Evolutionary conservation across 305 asterid species (phyloP).

Genomic region (Ajuga reptans): DNA sequence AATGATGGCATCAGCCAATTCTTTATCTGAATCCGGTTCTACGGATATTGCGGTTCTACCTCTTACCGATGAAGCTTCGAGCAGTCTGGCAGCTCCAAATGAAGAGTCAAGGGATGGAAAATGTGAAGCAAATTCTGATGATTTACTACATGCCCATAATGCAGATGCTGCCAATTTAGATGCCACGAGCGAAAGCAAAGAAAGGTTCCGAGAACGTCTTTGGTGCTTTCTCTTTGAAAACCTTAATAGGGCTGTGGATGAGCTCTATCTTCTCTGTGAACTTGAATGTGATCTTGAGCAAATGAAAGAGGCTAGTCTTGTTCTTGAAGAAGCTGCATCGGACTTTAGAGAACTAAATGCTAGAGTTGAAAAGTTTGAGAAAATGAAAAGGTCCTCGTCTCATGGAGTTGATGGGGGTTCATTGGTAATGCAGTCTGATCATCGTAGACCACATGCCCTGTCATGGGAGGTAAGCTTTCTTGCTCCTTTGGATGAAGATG

Average conservation of each 20-base stretch:
- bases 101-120: constrained; percentile 30
- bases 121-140: constrained; percentile 31
- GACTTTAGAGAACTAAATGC: constrained; percentile 78
- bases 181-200: constrained; percentile 65
- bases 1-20: constrained; percentile 17
- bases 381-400: constrained; percentile 54
- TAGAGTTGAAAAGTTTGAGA: constrained; percentile 90
- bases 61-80: constrained; percentile 24
- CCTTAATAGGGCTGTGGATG: constrained; percentile 92
- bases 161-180: constrained; percentile 33
- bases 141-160: constrained; percentile 30
- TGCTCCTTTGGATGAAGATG: constrained; percentile 19
- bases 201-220: constrained; percentile 95
- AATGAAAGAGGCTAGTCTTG: constrained; percentile 90
- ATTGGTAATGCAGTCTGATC: constrained; percentile 65
- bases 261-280: constrained; percentile 96
- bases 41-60: constrained; percentile 33
- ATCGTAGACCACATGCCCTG: constrained; percentile 98
- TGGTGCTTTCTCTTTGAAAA: constrained; percentile 99
- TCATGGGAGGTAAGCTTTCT: constrained; percentile 94
- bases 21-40: constrained; percentile 22
- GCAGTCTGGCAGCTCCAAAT: constrained; percentile 25
- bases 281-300: constrained; percentile 91
- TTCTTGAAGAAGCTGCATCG: constrained; percentile 94
- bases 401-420: constrained; percentile 52